Conservation (phyloP, 1,284 basidiomycete species). For the Fistulinella staudtii region DNA sequence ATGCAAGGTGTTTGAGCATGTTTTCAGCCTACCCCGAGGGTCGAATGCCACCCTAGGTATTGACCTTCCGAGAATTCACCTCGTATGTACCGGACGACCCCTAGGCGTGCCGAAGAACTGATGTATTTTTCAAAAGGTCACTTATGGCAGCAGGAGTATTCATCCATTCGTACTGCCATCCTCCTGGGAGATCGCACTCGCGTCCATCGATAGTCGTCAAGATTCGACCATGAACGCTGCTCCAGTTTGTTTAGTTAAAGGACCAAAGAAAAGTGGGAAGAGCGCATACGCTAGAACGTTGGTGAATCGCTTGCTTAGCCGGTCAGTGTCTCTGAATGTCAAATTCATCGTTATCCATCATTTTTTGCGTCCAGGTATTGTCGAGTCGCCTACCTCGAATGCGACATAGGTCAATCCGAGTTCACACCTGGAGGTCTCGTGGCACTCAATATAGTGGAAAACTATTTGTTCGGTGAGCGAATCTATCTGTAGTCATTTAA, state of each 20-base stretch:
- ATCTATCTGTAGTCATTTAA: not conserved
- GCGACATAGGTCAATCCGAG: slow-evolving; percentile 92
- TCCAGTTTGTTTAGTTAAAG: slow-evolving; percentile 64
- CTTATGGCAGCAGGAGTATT: slow-evolving; percentile 40
- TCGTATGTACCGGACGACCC: slow-evolving; percentile 42
- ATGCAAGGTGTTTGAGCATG: slow-evolving; percentile 56
- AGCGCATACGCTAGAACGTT: slow-evolving; percentile 79
- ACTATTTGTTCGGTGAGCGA: slow-evolving; percentile 63
- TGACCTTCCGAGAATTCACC: slow-evolving; percentile 49
- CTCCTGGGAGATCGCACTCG: slow-evolving; percentile 57
- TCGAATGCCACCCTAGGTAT: slow-evolving; percentile 31
- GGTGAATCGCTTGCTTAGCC: slow-evolving; percentile 65
- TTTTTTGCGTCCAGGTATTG: slow-evolving; percentile 46
- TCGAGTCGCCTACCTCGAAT: slow-evolving; percentile 86
- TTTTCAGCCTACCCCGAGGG: slow-evolving; percentile 48
- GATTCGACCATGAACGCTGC: slow-evolving; percentile 13
- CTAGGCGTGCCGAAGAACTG: not conserved
- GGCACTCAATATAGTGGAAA: slow-evolving; percentile 70
- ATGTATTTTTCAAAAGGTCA: slow-evolving; percentile 35
- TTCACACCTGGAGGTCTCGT: slow-evolving; percentile 88
- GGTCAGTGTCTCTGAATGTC: slow-evolving; percentile 38
- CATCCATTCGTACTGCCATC: slow-evolving; percentile 47
- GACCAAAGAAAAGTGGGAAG: slow-evolving; percentile 86
- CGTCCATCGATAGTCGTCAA: slow-evolving; percentile 9
- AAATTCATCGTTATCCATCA: not conserved